Evolutionary conservation across 1,139 yeast genomes (phyloP).

Genomic region (Candida neerlandica): DNA sequence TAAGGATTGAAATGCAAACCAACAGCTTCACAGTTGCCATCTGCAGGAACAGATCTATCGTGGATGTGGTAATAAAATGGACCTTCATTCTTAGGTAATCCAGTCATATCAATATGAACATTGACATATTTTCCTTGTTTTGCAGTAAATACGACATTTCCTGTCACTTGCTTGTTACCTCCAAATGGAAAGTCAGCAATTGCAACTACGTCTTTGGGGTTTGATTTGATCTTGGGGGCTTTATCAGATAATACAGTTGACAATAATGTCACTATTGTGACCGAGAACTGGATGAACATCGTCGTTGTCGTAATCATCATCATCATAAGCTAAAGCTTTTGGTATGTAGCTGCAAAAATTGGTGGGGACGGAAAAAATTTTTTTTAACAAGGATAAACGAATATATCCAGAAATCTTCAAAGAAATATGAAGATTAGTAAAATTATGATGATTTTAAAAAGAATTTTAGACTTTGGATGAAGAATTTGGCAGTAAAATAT

Average conservation of each 20-base stretch:
- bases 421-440: slow-evolving; percentile 13
- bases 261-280: slow-evolving; percentile 2
- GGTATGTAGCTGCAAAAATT: too few species aligned
- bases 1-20: slow-evolving; percentile 60
- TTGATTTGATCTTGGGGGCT: slow-evolving; percentile 42
- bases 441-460: slow-evolving; percentile 10
- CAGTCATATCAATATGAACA: slow-evolving; percentile 61
- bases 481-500: not conserved
- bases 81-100: slow-evolving; percentile 57
- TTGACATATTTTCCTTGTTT: slow-evolving; percentile 50
- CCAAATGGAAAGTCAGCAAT: slow-evolving; percentile 60
- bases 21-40: slow-evolving; percentile 50
- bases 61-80: slow-evolving; percentile 64
- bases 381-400: not conserved
- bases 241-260: slow-evolving; percentile 15
- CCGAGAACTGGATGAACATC: not conserved
- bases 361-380: too few species aligned
- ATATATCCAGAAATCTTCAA: slow-evolving; percentile 8
- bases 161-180: slow-evolving; percentile 39
- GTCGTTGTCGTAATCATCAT: too few species aligned
- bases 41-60: slow-evolving; percentile 44
- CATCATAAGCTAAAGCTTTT: too few species aligned
- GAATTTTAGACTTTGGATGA: slow-evolving; percentile 5
- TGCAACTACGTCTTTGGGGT: slow-evolving; percentile 52
- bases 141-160: slow-evolving; percentile 54